Conservation (phyloP, 805 yeast genomes). For the Teunomyces cretensis region DNA sequence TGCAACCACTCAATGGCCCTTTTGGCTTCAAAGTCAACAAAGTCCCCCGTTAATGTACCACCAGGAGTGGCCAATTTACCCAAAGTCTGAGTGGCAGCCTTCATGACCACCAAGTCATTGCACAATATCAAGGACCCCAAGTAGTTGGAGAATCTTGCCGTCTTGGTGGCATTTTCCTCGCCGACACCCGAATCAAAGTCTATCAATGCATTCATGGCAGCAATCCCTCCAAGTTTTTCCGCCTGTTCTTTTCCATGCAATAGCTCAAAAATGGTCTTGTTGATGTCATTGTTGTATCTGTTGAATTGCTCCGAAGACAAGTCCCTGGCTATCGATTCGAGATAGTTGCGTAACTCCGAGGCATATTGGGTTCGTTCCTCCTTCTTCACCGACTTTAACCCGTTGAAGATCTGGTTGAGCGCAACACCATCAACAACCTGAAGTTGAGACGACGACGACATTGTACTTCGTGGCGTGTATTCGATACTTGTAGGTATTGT, state of each 20-base stretch:
- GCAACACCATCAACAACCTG: conserved; percentile 50
- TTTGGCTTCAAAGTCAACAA: conserved; percentile 90
- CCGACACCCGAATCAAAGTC: conserved; percentile 74
- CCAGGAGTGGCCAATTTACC: conserved; percentile 91
- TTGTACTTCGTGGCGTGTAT: background rate
- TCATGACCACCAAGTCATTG: conserved; percentile 81
- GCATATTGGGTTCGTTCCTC: conserved; percentile 58
- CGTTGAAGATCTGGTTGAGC: conserved; percentile 52
- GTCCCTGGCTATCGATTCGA: conserved; percentile 75
- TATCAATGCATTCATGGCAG: conserved; percentile 85
- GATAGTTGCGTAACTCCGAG: conserved; percentile 63
- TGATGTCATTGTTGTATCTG: conserved; percentile 79
- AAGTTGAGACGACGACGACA: conserved; percentile 25
- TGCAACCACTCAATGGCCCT: conserved; percentile 89
- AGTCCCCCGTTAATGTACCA: conserved; percentile 84
- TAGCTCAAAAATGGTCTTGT: conserved; percentile 82
- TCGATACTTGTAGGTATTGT: background rate
- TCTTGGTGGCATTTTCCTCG: conserved; percentile 83
- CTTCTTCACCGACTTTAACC: conserved; percentile 44
- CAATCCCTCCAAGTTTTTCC: conserved; percentile 84
- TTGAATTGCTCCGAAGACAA: conserved; percentile 78
- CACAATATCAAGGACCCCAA: conserved; percentile 77
- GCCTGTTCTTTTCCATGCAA: conserved; percentile 70
- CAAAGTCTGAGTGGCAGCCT: conserved; percentile 78
- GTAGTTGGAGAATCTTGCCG: conserved; percentile 89